Evolutionary conservation across 2,329 filamentous ascomycete species (phyloP), one percentile per base, ranked within the genome.

Genomic region (Clonostachys rosea): DNA sequence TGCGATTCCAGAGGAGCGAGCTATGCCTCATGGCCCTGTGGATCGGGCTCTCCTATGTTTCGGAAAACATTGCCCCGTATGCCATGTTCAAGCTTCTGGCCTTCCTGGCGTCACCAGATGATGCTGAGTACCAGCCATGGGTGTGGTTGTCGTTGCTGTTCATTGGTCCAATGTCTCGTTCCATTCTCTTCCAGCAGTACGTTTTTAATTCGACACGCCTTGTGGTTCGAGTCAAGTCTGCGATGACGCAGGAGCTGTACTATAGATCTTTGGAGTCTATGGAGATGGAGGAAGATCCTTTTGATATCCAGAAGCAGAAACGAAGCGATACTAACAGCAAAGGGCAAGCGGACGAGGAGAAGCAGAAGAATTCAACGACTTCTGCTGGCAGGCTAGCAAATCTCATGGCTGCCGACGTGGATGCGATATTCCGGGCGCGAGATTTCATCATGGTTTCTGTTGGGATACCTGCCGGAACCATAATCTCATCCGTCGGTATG

Each of bases 191-290:
- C 51, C 77, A 83, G 56, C 76, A 77, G 52, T 82, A 82, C 56
- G 68, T 81, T 34, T 82, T 81, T 53, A 75, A 66, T 3, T 76
- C 76, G 7, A 81, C 78, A 3, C 68, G 76, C n/a, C 60, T 81
- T 40, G 62, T 80, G 34, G 76, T 81, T 35, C 74, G 79, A 24
- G 62, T 81, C 47, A 80, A 79, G 54, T 71, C 77, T 30, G 76
- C 73, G 30, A 66, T 83, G 48, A 80, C 77, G 0, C 78, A 81
- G 52, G 79, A 82, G 56, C 66, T 82, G 10, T 82, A 83, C 52
- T 71, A 73, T 50, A 74, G 71, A 41, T 77, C 78, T 4, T 68
- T 81, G 54, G 65, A 64, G 9, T 81, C 77, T 2, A 78, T 78
- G 73, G 76, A 79, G 49, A 62, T 81, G 40, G 74, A 81, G 43